Evolutionary conservation across 2,329 filamentous ascomycete genomes (phyloP).

Genomic region (Monosporascus sp.): DNA sequence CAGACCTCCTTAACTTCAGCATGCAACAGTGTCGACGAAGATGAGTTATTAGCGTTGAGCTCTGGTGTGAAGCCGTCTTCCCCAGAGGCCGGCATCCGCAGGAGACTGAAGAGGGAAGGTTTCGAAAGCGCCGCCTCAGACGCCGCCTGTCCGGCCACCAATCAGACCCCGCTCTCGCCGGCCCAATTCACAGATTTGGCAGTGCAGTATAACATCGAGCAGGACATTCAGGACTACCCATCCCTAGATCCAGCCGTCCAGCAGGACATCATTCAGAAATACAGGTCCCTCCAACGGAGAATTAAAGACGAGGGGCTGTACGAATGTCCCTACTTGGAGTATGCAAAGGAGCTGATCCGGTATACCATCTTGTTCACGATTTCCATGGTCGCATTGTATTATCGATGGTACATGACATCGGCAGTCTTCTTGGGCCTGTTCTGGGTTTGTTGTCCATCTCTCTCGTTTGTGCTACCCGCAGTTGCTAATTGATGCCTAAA

Average conservation of each 20-base stretch:
- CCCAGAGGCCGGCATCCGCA: not conserved
- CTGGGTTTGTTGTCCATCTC: conserved; percentile 39
- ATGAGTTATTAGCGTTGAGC: not conserved
- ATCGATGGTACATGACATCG: conserved; percentile 52
- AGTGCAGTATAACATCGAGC: conserved; percentile 30
- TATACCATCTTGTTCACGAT: conserved; percentile 45
- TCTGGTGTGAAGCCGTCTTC: not conserved
- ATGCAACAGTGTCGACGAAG: conserved; percentile 4
- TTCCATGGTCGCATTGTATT: conserved; percentile 41
- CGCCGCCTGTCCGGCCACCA: not conserved
- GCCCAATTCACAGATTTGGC: conserved; percentile 31
- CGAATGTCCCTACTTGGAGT: conserved; percentile 52
- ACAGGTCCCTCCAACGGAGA: conserved; percentile 49
- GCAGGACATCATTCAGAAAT: conserved; percentile 48
- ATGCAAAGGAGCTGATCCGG: conserved; percentile 52
- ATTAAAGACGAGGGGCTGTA: conserved; percentile 53
- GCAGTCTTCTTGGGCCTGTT: conserved; percentile 56
- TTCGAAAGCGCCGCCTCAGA: not conserved
- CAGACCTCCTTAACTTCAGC: conserved; percentile 9
- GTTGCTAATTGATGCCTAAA: conserved; percentile 10
- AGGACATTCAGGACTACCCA: conserved; percentile 38
- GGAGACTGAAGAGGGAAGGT: not conserved
- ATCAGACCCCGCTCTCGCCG: conserved; percentile 3
- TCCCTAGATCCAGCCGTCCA: conserved; percentile 51
- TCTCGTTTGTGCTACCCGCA: not conserved